phyloP scores from a whole-genome alignment of 2,329 filamentous ascomycete species.

The Clathrospora elynae region DNA sequence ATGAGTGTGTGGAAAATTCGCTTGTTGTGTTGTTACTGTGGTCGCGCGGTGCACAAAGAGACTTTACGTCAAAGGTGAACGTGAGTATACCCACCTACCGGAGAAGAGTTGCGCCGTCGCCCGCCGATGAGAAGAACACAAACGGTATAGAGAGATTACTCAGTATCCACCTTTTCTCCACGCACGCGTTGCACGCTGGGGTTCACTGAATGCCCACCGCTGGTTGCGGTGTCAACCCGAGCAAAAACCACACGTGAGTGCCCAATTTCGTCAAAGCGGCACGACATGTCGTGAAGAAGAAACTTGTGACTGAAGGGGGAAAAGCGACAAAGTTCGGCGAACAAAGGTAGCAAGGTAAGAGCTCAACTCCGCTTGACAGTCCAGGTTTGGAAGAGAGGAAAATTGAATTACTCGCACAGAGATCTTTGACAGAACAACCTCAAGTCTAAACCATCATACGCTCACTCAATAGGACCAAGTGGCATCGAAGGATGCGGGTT shows the following conservation, averaged over 20 bases:
- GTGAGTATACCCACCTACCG: constrained; percentile 1
- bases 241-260: background rate
- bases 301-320: too few relatives aligned
- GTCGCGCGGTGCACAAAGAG: constrained; percentile 1
- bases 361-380: too few relatives aligned
- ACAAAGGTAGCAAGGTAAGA: too few relatives aligned
- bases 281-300: too few relatives aligned
- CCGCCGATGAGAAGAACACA: constrained; percentile 6
- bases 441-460: background rate
- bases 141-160: background rate
- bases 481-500: constrained; percentile 30
- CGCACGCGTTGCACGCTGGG: background rate
- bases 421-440: background rate
- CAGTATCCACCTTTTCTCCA: too few relatives aligned
- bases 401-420: too few relatives aligned
- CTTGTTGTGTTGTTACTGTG: constrained; percentile 3
- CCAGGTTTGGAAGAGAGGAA: too few relatives aligned
- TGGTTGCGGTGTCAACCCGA: background rate
- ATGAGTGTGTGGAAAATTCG: constrained; percentile 1
- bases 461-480: constrained; percentile 20
- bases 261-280: background rate
- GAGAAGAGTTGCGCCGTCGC: constrained; percentile 1
- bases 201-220: background rate
- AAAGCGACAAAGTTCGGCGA: background rate
- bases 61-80: constrained; percentile 5